These are phyloP conservation scores for Escallonia herrerae DNA, from an alignment of 129 eudicot genomes.

Conservation along the genomic window DNA sequence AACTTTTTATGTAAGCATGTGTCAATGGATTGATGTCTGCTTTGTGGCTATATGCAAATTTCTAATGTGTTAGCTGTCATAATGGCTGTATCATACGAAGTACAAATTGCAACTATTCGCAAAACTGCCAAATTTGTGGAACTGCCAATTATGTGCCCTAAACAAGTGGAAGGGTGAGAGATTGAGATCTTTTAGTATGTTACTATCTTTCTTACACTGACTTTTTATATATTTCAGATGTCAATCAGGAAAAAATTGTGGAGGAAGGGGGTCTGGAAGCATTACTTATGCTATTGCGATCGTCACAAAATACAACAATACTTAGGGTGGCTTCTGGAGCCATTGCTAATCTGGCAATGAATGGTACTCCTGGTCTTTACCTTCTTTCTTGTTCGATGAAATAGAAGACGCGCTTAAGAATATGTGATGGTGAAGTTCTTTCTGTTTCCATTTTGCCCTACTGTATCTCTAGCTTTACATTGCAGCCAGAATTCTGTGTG, in stretches of 20 bases:
- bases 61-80: no score
- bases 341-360: slow-evolving; percentile 95
- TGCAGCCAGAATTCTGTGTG: no score
- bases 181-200: neutral
- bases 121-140: no score
- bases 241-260: slow-evolving; percentile 87
- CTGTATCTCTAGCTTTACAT: no score
- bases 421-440: neutral
- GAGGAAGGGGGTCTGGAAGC: slow-evolving; percentile 98
- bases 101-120: no score
- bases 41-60: no score
- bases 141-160: neutral
- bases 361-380: slow-evolving; percentile 42
- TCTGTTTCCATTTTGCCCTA: neutral
- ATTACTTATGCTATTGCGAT: slow-evolving; percentile 62
- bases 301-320: slow-evolving; percentile 75
- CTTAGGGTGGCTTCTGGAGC: slow-evolving; percentile 99
- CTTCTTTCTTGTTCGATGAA: neutral
- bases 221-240: slow-evolving; percentile 32
- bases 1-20: no score
- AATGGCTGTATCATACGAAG: no score
- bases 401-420: neutral
- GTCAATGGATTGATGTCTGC: no score
- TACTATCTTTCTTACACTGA: neutral
- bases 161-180: neutral